phyloP scores from a whole-genome alignment of 345 rosid species.

The Arabis alpina region DNA sequence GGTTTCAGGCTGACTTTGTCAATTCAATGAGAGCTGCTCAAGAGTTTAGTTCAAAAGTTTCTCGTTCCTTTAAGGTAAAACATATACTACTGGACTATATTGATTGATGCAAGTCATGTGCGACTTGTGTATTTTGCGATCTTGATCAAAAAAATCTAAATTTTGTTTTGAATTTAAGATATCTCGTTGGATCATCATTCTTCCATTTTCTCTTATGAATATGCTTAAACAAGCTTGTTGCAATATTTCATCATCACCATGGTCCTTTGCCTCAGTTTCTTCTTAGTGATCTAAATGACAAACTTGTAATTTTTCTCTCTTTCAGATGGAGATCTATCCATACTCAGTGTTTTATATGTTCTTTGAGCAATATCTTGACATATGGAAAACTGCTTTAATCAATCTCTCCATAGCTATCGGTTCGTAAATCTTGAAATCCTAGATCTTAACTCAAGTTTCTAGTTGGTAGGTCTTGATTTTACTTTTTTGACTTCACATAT shows the following conservation, averaged over 20 bases:
- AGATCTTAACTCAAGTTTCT: slow-evolving; percentile 3
- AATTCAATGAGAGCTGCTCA: slow-evolving; percentile 94
- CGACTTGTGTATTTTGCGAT: slow-evolving; percentile 16
- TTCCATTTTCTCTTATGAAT: neutral
- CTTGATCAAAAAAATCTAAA: slow-evolving; percentile 1
- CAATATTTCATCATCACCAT: slow-evolving; percentile 5
- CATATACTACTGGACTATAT: neutral
- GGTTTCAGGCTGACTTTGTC: slow-evolving; percentile 74
- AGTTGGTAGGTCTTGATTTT: slow-evolving; percentile 19
- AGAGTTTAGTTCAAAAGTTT: slow-evolving; percentile 74
- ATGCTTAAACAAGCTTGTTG: slow-evolving; percentile 6
- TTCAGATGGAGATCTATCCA: slow-evolving; percentile 97
- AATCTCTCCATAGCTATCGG: slow-evolving; percentile 95
- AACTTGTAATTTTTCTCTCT: slow-evolving; percentile 18
- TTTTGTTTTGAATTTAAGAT: neutral
- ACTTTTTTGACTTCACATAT: neutral
- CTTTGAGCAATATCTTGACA: slow-evolving; percentile 97
- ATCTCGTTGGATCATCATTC: neutral
- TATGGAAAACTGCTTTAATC: slow-evolving; percentile 94
- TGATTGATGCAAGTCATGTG: neutral
- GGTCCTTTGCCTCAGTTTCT: slow-evolving; percentile 10
- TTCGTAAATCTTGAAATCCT: slow-evolving; percentile 48
- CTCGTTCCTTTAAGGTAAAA: slow-evolving; percentile 75
- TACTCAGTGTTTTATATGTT: slow-evolving; percentile 98
- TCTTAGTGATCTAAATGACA: neutral